Percentiles rank a stretch among this genome's conserved stretches.
phyloP scores from a whole-genome alignment of 2,329 filamentous ascomycete genomes.

The Ceratocystis diversiconidia region DNA sequence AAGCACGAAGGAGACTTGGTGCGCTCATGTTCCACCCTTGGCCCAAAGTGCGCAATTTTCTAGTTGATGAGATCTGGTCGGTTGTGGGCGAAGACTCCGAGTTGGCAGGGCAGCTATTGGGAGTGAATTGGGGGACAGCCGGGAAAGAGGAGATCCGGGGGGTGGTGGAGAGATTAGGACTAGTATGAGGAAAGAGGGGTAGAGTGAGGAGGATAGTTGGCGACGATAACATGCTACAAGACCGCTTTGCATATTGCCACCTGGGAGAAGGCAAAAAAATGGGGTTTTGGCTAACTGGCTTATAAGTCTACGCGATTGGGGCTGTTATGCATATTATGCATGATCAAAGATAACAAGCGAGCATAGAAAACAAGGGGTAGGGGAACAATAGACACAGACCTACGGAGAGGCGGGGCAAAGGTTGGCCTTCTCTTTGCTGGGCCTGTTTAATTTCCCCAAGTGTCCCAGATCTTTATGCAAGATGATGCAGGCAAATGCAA shows the following conservation, averaged over 20 bases:
- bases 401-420: not conserved
- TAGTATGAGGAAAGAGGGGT: conserved; percentile 23
- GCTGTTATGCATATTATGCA: conserved; percentile 1
- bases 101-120: conserved; percentile 29
- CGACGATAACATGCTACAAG: not conserved
- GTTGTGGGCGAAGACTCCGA: conserved; percentile 25
- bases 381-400: not conserved
- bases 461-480: not conserved
- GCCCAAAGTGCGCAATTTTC: conserved; percentile 51
- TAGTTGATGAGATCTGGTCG: conserved; percentile 47
- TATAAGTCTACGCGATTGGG: too few relatives aligned
- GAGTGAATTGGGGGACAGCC: conserved; percentile 45
- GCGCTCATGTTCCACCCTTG: conserved; percentile 70
- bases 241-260: too few relatives aligned
- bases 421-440: not conserved
- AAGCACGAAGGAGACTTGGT: conserved; percentile 53
- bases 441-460: not conserved
- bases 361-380: not conserved
- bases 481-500: not conserved
- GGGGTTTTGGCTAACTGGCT: too few relatives aligned
- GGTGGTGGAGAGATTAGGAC: conserved; percentile 31
- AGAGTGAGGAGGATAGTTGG: not conserved
- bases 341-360: not conserved
- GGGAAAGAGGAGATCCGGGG: conserved; percentile 32
- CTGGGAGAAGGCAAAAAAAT: not conserved